Base-by-base conservation (phyloP, 768 basidiomycete species). In the Lactarius hatsudake region DNA sequence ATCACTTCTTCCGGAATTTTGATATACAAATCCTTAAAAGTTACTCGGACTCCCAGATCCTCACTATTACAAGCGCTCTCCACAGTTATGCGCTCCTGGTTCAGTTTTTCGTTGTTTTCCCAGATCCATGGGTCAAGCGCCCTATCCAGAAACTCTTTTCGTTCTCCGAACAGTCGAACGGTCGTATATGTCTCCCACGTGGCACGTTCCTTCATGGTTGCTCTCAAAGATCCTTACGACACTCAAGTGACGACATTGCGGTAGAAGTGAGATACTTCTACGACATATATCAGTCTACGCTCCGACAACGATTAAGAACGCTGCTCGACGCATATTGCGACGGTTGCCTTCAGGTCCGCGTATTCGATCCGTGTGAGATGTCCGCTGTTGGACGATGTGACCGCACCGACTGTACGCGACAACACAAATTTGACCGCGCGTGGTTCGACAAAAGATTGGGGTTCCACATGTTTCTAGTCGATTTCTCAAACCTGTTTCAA, bases 381-480 rank as follows among this genome's bases (percentile, higher is more conserved):
- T 10, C 18, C 43, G 61, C 18, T 55, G 10, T 5, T 1, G 57
- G 63, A 17, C 63, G 61, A 9, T 71, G 70, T 30, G 68, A 69
- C 15, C 57, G 42, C 9, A 36, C 12, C 2, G 48, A 34, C 3
- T 71, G 70, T 42, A 43, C 48, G 43, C 56, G 61, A n/a, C 60
- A 55, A 5, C 70, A 71, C 43, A 32, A 40, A 20, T 32, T 71
- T 20, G 53, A 62, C 32, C 34, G 32, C 7, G 3, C 36, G 10
- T 71, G 70, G 68, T 71, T 69, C 34, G 45, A 69, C 8, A 57
- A 3, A 38, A 59, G 64, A 26, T 30, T 71, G 17, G 12, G 34
- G n/a, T 71, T 71, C 42, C 68, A 69, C 62, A 0, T 71, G 32
- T 55, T 13, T 32, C 68, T 69, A 34, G 51, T 69, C 48, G 45